These are phyloP conservation scores for Moringa oleifera DNA, from an alignment of 345 rosid genomes.

Conservation along the genomic window DNA sequence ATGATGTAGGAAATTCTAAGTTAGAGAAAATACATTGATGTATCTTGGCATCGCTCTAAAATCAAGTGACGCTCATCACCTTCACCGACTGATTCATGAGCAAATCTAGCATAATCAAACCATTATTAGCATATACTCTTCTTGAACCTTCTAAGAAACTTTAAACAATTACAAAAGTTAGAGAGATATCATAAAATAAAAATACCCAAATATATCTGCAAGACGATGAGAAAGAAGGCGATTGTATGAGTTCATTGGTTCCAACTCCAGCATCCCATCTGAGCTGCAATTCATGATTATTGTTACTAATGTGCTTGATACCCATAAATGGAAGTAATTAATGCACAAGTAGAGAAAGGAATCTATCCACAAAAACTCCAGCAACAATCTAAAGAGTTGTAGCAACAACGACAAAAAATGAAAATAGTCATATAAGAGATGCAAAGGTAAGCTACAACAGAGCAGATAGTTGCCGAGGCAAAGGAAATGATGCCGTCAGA, in stretches of 20 bases:
- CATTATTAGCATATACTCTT: too few relatives aligned
- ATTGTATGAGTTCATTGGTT: constrained; percentile 62
- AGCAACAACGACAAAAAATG: too few relatives aligned
- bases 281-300: constrained; percentile 23
- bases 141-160: not conserved
- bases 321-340: not conserved
- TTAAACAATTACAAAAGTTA: not conserved
- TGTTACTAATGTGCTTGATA: too few relatives aligned
- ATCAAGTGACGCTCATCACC: constrained; percentile 51
- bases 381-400: too few relatives aligned
- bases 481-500: too few relatives aligned
- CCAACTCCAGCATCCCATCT: constrained; percentile 52
- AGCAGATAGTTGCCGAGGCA: too few relatives aligned
- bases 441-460: too few relatives aligned
- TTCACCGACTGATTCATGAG: constrained; percentile 67
- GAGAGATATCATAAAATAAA: not conserved
- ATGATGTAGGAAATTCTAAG: not conserved
- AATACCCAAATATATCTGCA: constrained; percentile 73
- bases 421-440: too few relatives aligned
- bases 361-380: not conserved
- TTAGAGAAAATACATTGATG: constrained; percentile 40
- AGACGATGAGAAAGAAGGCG: constrained; percentile 65
- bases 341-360: not conserved
- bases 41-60: constrained; percentile 55
- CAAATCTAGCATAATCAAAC: constrained; percentile 35